These are phyloP conservation scores for Geotrichum klebahnii DNA, from an alignment of 1,139 yeast genomes.

Conservation along the genomic window DNA sequence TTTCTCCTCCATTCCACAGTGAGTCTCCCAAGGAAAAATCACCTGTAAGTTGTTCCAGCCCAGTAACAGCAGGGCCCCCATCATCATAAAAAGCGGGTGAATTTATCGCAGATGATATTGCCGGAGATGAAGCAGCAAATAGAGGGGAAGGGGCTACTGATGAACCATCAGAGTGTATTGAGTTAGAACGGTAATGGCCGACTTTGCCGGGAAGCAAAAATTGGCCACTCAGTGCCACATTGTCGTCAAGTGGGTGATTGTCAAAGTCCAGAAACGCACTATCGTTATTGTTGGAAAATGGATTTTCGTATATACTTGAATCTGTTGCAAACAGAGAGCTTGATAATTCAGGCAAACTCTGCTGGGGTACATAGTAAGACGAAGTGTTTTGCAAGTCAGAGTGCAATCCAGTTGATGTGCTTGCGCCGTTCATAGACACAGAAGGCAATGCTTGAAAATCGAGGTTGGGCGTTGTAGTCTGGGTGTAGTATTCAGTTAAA, in stretches of 20 bases:
- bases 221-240: conserved; percentile 10
- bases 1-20: too few species aligned
- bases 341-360: too few species aligned
- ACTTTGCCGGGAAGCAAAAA: conserved; percentile 19
- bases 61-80: neutral
- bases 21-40: conserved; percentile 17
- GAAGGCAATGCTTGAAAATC: too few species aligned
- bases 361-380: too few species aligned
- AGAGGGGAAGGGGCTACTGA: conserved; percentile 22
- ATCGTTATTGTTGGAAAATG: too few species aligned
- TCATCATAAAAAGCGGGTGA: conserved; percentile 27
- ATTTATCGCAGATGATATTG: conserved; percentile 15
- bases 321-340: too few species aligned
- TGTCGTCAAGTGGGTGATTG: neutral
- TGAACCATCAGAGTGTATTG: conserved; percentile 24
- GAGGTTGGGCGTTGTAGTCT: too few species aligned
- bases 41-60: conserved; percentile 14
- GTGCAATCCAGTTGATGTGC: too few species aligned
- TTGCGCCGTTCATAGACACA: too few species aligned
- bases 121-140: conserved; percentile 16
- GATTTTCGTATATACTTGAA: too few species aligned
- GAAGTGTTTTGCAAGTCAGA: too few species aligned
- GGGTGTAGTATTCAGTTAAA: conserved; percentile 2
- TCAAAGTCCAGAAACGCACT: too few species aligned
- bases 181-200: conserved; percentile 24